A percentile compares a stretch with the other conserved stretches of the same genome.
These are phyloP conservation scores for Nymphaea colorata DNA, from an alignment of 164 flowering plant genomes.

Conservation along the genomic window DNA sequence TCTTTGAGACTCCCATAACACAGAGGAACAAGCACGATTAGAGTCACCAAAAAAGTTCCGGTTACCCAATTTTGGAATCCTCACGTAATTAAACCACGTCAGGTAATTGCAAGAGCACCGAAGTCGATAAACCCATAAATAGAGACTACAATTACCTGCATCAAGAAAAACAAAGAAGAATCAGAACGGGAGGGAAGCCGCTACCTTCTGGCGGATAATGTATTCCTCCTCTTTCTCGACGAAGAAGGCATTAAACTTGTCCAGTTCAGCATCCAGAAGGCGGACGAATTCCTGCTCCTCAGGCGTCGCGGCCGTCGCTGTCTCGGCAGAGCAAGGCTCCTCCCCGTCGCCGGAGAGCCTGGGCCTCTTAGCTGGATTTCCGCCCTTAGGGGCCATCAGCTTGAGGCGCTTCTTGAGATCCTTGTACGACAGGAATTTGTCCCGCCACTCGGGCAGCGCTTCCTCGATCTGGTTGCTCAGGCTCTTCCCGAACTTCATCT, in stretches of 20 bases:
- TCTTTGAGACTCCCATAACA: too few species aligned
- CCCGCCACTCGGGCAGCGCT: conserved; percentile 86
- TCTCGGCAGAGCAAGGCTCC: conserved; percentile 4
- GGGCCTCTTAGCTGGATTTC: neutral
- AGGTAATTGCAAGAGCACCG: too few species aligned
- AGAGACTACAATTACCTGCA: too few species aligned
- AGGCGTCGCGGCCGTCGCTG: conserved; percentile 20
- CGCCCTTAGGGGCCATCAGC: conserved; percentile 32
- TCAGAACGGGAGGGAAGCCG: too few species aligned
- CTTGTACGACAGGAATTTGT: conserved; percentile 80
- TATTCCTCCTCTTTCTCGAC: conserved; percentile 87
- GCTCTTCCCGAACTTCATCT: conserved; percentile 90
- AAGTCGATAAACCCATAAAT: too few species aligned
- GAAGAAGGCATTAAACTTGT: conserved; percentile 78
- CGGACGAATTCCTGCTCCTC: conserved; percentile 62
- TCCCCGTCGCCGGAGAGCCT: conserved; percentile 3
- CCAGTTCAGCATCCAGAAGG: conserved; percentile 70
- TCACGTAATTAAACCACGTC: too few species aligned
- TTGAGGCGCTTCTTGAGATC: conserved; percentile 69
- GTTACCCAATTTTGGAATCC: too few species aligned
- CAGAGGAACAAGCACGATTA: too few species aligned
- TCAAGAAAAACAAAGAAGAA: too few species aligned
- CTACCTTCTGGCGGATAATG: conserved; percentile 77
- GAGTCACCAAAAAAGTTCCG: too few species aligned
- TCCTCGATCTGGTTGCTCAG: conserved; percentile 76